These are phyloP conservation scores for Magnaporthiopsis rhizophila DNA, from an alignment of 2,329 filamentous ascomycete genomes.

Conservation along the genomic window DNA sequence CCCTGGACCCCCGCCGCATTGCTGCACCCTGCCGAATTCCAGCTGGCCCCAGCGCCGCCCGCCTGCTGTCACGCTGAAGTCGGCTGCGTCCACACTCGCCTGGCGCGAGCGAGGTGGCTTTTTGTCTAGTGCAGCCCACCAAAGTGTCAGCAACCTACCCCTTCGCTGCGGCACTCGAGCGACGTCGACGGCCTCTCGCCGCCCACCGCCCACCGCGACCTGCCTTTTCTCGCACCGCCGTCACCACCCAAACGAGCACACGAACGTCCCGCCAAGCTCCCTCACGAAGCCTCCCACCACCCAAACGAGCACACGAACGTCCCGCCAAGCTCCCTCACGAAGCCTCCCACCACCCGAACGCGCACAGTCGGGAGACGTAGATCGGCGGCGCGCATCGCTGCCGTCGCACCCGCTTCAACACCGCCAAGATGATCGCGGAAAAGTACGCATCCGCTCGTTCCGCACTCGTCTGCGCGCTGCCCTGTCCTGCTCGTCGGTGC, in stretches of 20 bases:
- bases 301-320: background rate
- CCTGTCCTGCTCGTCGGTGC: background rate
- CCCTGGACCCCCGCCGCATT: background rate
- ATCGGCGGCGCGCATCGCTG: constrained; percentile 4
- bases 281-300: background rate
- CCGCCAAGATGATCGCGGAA: constrained; percentile 6
- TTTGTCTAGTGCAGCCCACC: background rate
- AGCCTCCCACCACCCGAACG: background rate
- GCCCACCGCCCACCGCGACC: background rate
- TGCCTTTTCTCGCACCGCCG: background rate
- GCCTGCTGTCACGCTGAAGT: background rate
- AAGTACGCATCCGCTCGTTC: background rate
- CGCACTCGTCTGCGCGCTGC: background rate
- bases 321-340: background rate
- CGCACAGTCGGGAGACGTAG: background rate
- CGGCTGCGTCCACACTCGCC: background rate
- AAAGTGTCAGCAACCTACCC: background rate
- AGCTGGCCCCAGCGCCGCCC: too few species aligned
- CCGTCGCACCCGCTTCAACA: background rate
- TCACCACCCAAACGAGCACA: background rate
- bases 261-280: background rate
- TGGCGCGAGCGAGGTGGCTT: background rate
- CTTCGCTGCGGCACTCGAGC: background rate
- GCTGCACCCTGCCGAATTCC: too few species aligned
- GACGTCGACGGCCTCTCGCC: background rate